Conservation (phyloP, 371 early-diverging fungal species). For the Circinella minor region DNA sequence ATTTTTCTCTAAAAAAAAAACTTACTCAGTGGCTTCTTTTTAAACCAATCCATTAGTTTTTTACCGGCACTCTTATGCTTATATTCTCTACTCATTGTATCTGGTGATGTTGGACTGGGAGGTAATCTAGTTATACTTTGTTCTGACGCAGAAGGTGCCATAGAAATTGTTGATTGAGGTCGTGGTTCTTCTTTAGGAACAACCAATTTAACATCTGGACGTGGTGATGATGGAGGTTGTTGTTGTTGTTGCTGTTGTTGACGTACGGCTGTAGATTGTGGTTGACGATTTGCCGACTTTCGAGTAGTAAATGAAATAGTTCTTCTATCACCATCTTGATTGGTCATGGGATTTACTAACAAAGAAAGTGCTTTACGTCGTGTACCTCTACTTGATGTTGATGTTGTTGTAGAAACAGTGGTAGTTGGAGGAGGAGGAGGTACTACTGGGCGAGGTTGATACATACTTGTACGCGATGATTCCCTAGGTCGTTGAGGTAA, state of each 20-base stretch:
- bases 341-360: constrained; percentile 51
- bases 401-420: background rate
- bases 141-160: constrained; percentile 40
- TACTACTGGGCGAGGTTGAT: constrained; percentile 17
- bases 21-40: constrained; percentile 68
- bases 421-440: constrained; percentile 18
- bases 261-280: background rate
- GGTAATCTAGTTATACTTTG: constrained; percentile 27
- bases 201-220: constrained; percentile 9
- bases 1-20: too few species aligned
- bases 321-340: constrained; percentile 18
- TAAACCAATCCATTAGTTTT: constrained; percentile 75
- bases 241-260: background rate
- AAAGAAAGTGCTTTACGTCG: constrained; percentile 62
- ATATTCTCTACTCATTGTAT: constrained; percentile 29
- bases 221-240: constrained; percentile 8
- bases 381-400: constrained; percentile 42
- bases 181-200: constrained; percentile 32
- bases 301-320: constrained; percentile 10
- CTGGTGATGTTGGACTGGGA: constrained; percentile 17
- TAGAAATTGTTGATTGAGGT: constrained; percentile 15
- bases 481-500: constrained; percentile 30
- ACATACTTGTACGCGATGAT: constrained; percentile 36
- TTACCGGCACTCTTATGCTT: constrained; percentile 59
- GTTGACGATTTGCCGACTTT: constrained; percentile 5